Evolutionary conservation across 371 early-diverging fungal genomes (phyloP), one percentile per base, ranked within the genome.

Genomic region (Actinomortierella ambigua): DNA sequence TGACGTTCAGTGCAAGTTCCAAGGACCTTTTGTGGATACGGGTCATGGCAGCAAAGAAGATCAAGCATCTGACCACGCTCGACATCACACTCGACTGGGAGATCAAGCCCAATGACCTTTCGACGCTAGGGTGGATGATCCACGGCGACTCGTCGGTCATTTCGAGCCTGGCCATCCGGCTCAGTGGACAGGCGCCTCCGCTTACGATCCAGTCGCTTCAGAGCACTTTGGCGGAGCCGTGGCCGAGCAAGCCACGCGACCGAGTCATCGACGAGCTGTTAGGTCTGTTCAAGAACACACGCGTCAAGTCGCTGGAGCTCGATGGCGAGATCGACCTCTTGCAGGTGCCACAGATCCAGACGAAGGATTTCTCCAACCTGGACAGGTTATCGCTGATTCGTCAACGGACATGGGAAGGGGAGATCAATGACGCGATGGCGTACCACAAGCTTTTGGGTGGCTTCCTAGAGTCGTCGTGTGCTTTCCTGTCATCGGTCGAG

Each of bases 361-460:
- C 62, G 28, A 65, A 62, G 66, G 73, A 65, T 27, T 62, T 71
- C 42, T 55, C 63, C n/a, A 71, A 65, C 42, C 51, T 71, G 43
- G 63, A 65, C 34, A 59, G 58, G 26, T 56, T 71, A 26, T 59
- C 61, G 13, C 55, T 71, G 43, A 65, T 65, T 62, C 34, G 34
- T 11, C 34, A 34, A 11, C 4, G 34, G 7, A 11, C 50, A 44
- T 20, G n/a, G 3, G 51, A 42, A 3, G 20, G 48, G 11, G 43
- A 49, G 20, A 28, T 17, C 20, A 29, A 18, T 51, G 15, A 22
- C 28, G 50, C 20, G 26, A n/a, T 49, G 11, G 14, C 29, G 48
- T 14, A 55, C 41, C 39, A 44, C 15, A 28, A 2, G 39, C 55
- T 53, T 29, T 34, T 71, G 50, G 29, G 57, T 1, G 65, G 66